Conservation (phyloP, 805 yeast genomes). For the Yueomyces sp. region DNA sequence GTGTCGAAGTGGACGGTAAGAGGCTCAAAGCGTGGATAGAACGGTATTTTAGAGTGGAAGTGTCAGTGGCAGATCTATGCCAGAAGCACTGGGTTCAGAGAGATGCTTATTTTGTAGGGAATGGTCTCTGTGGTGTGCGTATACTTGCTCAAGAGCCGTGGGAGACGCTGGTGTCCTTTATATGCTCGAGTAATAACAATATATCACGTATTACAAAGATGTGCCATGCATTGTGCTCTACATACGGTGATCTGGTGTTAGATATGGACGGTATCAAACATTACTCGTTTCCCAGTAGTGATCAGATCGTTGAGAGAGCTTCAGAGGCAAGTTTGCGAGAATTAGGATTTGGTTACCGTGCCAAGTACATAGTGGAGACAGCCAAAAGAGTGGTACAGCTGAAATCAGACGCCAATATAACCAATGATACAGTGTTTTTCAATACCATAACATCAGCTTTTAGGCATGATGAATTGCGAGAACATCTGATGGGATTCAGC, state of each 20-base stretch:
- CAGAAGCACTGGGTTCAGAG: slow-evolving; percentile 39
- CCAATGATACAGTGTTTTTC: slow-evolving; percentile 23
- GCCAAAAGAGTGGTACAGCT: slow-evolving; percentile 39
- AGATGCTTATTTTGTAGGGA: slow-evolving; percentile 37
- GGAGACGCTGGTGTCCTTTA: slow-evolving; percentile 85
- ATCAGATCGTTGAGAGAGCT: slow-evolving; percentile 27
- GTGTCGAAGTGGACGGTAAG: neutral
- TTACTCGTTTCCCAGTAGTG: slow-evolving; percentile 66
- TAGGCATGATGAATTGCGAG: slow-evolving; percentile 26
- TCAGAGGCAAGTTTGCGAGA: slow-evolving; percentile 34
- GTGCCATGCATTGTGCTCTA: slow-evolving; percentile 66
- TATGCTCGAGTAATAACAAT: slow-evolving; percentile 92
- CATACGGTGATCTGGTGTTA: slow-evolving; percentile 54
- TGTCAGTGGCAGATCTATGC: slow-evolving; percentile 42
- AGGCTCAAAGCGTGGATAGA: neutral
- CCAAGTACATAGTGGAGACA: slow-evolving; percentile 72
- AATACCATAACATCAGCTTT: slow-evolving; percentile 28
- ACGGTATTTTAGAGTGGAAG: slow-evolving; percentile 60
- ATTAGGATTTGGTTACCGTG: slow-evolving; percentile 78
- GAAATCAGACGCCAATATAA: slow-evolving; percentile 7
- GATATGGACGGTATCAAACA: slow-evolving; percentile 40
- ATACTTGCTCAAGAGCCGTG: slow-evolving; percentile 91
- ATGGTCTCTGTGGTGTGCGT: slow-evolving; percentile 49
- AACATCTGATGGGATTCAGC: slow-evolving; percentile 40
- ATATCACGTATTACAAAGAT: slow-evolving; percentile 85